Evolutionary conservation across 2,329 filamentous ascomycete species (phyloP).

Genomic region (Orbilia blumenaviensis): DNA sequence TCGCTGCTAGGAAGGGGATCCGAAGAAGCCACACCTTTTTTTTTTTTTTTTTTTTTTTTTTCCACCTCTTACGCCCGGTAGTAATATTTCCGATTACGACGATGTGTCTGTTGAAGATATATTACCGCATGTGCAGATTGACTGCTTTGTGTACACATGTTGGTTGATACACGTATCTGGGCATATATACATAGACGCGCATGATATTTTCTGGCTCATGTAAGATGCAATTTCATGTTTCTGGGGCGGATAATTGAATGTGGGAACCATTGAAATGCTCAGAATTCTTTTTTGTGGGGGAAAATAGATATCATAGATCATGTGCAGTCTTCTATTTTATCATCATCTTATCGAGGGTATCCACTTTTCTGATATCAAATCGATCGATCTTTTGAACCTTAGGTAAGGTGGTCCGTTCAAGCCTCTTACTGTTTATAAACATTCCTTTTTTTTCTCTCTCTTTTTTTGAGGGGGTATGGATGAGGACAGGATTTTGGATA

Average conservation of each 20-base stretch:
- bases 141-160: too few species aligned
- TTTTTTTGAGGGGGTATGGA: background rate
- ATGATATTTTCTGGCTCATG: too few species aligned
- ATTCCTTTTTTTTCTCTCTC: background rate
- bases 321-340: background rate
- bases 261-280: too few species aligned
- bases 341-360: background rate
- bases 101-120: background rate
- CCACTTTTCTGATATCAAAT: background rate
- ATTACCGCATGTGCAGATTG: too few species aligned
- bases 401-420: background rate
- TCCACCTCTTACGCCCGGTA: slow-evolving; percentile 19
- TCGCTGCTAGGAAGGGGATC: background rate
- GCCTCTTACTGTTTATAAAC: background rate
- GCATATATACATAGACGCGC: too few species aligned
- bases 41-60: slow-evolving; percentile 38
- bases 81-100: background rate
- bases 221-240: too few species aligned
- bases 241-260: background rate
- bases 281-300: too few species aligned
- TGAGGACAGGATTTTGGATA: background rate
- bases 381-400: slow-evolving; percentile 7
- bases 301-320: slow-evolving; percentile 6
- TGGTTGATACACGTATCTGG: background rate
- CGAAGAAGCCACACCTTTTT: slow-evolving; percentile 53